Evolutionary conservation across 1,284 basidiomycete genomes (phyloP).

Genomic region (Apiotrichum brassicae): DNA sequence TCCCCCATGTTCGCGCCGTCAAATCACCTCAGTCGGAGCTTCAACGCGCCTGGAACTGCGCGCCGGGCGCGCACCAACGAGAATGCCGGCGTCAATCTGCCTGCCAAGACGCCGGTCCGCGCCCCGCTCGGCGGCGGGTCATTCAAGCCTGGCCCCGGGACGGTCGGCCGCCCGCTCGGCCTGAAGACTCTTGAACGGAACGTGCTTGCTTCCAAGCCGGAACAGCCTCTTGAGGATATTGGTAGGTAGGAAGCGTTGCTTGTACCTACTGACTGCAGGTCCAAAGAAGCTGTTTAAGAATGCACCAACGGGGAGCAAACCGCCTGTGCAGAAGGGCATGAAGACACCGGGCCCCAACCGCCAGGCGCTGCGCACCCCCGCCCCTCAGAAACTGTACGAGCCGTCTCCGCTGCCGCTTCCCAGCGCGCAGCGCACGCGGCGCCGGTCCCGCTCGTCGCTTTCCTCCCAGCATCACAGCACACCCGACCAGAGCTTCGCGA

Average conservation of each 20-base stretch:
- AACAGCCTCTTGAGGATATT: conserved; percentile 13
- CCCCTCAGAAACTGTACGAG: conserved; percentile 2
- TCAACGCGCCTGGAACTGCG: conserved; percentile 9
- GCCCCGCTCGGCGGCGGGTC: conserved; percentile 6
- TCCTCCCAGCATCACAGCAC: conserved; percentile 3
- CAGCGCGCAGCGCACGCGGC: conserved; percentile 30
- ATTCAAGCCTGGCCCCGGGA: conserved; percentile 9
- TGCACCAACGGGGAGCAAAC: background rate
- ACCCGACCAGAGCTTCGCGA: background rate
- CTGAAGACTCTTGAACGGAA: conserved; percentile 16
- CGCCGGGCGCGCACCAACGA: conserved; percentile 15
- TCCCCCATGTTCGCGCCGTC: conserved; percentile 13
- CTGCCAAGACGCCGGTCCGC: conserved; percentile 15
- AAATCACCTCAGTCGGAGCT: conserved; percentile 5
- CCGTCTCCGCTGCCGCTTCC: conserved; percentile 34
- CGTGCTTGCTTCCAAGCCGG: conserved; percentile 3
- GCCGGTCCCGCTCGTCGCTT: conserved; percentile 14
- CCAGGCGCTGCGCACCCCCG: conserved; percentile 12
- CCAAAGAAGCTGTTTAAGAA: conserved; percentile 18
- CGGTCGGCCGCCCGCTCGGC: conserved; percentile 11
- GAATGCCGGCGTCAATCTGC: conserved; percentile 14
- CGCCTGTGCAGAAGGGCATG: background rate
- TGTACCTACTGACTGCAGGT: conserved; percentile 6
- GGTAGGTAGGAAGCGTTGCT: too few relatives aligned
- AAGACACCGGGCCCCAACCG: conserved; percentile 8